These are phyloP conservation scores for Mucor saturninus DNA, from an alignment of 371 early-diverging fungal species.

Conservation along the genomic window DNA sequence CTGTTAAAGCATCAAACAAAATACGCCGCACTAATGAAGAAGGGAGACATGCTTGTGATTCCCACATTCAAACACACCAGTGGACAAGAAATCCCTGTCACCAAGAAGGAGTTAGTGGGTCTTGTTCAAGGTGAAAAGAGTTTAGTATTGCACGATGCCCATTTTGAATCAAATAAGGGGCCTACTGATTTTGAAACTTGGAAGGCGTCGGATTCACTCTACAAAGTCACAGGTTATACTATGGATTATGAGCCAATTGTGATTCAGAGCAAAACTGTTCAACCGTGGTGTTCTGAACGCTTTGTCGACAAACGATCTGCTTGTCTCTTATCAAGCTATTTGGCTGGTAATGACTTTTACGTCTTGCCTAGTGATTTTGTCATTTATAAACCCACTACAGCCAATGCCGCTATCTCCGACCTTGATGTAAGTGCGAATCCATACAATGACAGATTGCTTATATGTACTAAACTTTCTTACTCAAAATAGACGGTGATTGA, in stretches of 20 bases:
- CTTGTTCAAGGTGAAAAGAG: conserved; percentile 26
- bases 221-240: conserved; percentile 43
- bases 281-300: conserved; percentile 56
- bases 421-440: conserved; percentile 40
- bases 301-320: conserved; percentile 48
- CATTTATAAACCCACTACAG: conserved; percentile 34
- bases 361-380: conserved; percentile 52
- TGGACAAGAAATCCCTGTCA: conserved; percentile 24
- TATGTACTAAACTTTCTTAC: background rate
- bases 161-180: conserved; percentile 45
- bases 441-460: background rate
- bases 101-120: conserved; percentile 36
- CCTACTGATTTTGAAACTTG: conserved; percentile 44
- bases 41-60: conserved; percentile 51
- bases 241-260: conserved; percentile 57
- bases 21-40: conserved; percentile 31
- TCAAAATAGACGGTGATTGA: conserved; percentile 44
- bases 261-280: conserved; percentile 46
- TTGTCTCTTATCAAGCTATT: conserved; percentile 46
- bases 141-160: conserved; percentile 37
- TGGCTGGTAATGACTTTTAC: conserved; percentile 51
- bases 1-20: conserved; percentile 31
- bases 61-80: conserved; percentile 39
- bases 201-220: conserved; percentile 35
- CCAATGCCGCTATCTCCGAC: conserved; percentile 33